These are phyloP conservation scores for Diaporthe citri DNA, from an alignment of 2,329 filamentous ascomycete genomes.

Conservation along the genomic window DNA sequence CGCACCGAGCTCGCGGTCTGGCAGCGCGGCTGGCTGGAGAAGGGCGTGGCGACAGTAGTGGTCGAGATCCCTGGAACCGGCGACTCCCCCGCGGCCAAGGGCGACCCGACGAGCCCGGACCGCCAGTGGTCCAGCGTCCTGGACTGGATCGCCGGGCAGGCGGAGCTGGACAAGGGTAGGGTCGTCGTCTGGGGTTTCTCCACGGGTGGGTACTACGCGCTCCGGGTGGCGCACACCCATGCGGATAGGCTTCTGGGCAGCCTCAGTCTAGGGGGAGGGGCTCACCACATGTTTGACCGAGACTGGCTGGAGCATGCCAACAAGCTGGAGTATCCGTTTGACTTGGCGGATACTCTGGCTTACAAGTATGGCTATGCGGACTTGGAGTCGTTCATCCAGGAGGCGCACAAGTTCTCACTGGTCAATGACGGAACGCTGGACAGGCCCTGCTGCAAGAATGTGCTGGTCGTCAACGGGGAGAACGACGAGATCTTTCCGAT, in stretches of 20 bases:
- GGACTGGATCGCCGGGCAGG: conserved; percentile 57
- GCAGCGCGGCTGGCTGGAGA: conserved; percentile 70
- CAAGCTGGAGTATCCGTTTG: conserved; percentile 75
- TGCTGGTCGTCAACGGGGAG: conserved; percentile 71
- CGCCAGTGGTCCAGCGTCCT: conserved; percentile 73
- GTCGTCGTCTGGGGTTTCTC: conserved; percentile 75
- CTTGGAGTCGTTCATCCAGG: conserved; percentile 66
- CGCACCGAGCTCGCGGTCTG: conserved; percentile 72
- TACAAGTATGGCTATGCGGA: conserved; percentile 72
- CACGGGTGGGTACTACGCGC: conserved; percentile 76
- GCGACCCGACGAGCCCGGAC: conserved; percentile 70
- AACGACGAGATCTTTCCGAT: conserved; percentile 73
- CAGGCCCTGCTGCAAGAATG: conserved; percentile 65
- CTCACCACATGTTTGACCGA: conserved; percentile 70
- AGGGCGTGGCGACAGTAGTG: conserved; percentile 74
- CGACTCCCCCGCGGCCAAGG: conserved; percentile 74
- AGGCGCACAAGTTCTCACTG: conserved; percentile 72
- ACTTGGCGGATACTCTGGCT: conserved; percentile 66
- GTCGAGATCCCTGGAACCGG: conserved; percentile 76
- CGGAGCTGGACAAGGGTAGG: conserved; percentile 51
- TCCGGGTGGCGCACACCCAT: conserved; percentile 78
- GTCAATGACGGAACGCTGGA: conserved; percentile 70
- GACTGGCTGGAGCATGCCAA: conserved; percentile 73
- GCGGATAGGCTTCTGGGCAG: conserved; percentile 62
- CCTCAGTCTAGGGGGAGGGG: conserved; percentile 74